A percentile compares a stretch with the other conserved stretches of the same genome.
These are phyloP conservation scores for Polysphondylium violaceum DNA, from an alignment of 78 protist species.

Conservation along the genomic window DNA sequence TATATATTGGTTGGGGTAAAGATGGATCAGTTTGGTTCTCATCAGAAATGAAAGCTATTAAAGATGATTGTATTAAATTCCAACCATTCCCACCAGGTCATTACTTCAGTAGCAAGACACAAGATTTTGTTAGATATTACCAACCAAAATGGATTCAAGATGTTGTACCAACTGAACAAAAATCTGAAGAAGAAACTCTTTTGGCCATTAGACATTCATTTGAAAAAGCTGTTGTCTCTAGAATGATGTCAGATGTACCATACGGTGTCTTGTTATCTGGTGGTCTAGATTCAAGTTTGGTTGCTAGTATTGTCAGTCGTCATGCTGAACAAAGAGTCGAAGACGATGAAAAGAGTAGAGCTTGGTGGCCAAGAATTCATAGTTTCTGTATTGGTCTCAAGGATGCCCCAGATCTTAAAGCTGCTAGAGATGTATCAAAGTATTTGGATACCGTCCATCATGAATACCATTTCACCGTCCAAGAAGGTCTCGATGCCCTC, in stretches of 20 bases:
- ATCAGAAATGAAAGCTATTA: constrained; percentile 90
- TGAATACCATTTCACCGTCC: constrained; percentile 85
- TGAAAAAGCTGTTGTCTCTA: constrained; percentile 81
- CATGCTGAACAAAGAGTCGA: constrained; percentile 71
- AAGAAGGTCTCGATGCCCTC: constrained; percentile 92
- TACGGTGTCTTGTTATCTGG: constrained; percentile 95
- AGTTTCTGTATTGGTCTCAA: constrained; percentile 90
- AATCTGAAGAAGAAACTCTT: constrained; percentile 36
- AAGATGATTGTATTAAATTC: constrained; percentile 86
- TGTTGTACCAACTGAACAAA: constrained; percentile 5
- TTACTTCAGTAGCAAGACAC: constrained; percentile 44
- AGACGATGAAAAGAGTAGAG: constrained; percentile 61
- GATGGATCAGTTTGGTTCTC: constrained; percentile 91
- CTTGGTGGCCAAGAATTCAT: constrained; percentile 90
- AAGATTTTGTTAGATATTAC: constrained; percentile 78
- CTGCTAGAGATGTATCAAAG: constrained; percentile 90
- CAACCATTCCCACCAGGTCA: constrained; percentile 93
- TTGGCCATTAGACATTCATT: constrained; percentile 74
- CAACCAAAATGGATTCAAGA: constrained; percentile 84
- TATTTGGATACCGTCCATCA: constrained; percentile 89
- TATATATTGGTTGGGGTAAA: constrained; percentile 86
- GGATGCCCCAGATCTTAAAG: constrained; percentile 91
- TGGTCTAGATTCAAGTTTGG: constrained; percentile 92
- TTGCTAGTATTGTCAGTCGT: constrained; percentile 91
- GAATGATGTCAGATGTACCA: constrained; percentile 93